phyloP scores from a whole-genome alignment of 257 asterid genomes.

The Thymus quinquecostatus region DNA sequence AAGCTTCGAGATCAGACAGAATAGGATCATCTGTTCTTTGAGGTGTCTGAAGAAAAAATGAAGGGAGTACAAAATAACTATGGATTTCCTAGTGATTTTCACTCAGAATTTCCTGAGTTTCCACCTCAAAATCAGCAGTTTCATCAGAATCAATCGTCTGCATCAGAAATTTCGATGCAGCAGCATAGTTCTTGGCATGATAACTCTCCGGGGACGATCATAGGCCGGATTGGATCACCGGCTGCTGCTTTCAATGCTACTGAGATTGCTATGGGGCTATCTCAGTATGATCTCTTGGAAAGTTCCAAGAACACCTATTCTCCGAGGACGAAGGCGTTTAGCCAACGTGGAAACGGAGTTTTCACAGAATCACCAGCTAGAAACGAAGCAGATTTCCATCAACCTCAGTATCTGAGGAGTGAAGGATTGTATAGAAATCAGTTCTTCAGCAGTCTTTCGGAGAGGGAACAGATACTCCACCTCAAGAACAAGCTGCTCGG shows the following conservation, averaged over 20 bases:
- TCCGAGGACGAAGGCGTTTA: background rate
- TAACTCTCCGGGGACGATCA: slow-evolving; percentile 45
- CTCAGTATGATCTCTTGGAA: slow-evolving; percentile 44
- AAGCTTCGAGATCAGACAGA: slow-evolving; percentile 20
- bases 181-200: slow-evolving; percentile 40
- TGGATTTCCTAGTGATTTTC: slow-evolving; percentile 42
- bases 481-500: slow-evolving; percentile 62
- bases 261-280: slow-evolving; percentile 60
- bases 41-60: slow-evolving; percentile 33
- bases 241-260: slow-evolving; percentile 66
- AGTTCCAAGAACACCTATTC: slow-evolving; percentile 39
- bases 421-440: slow-evolving; percentile 46
- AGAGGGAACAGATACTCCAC: slow-evolving; percentile 50
- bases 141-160: slow-evolving; percentile 32
- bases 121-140: slow-evolving; percentile 33
- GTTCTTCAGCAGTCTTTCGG: slow-evolving; percentile 49
- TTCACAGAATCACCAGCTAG: slow-evolving; percentile 36
- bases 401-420: slow-evolving; percentile 25
- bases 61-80: slow-evolving; percentile 43
- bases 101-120: slow-evolving; percentile 35
- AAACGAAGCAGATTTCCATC: slow-evolving; percentile 31
- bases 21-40: slow-evolving; percentile 6
- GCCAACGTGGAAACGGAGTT: slow-evolving; percentile 36
- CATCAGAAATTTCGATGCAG: slow-evolving; percentile 6
- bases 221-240: slow-evolving; percentile 69